phyloP scores from a whole-genome alignment of 257 asterid genomes.

The Petrea volubilis region DNA sequence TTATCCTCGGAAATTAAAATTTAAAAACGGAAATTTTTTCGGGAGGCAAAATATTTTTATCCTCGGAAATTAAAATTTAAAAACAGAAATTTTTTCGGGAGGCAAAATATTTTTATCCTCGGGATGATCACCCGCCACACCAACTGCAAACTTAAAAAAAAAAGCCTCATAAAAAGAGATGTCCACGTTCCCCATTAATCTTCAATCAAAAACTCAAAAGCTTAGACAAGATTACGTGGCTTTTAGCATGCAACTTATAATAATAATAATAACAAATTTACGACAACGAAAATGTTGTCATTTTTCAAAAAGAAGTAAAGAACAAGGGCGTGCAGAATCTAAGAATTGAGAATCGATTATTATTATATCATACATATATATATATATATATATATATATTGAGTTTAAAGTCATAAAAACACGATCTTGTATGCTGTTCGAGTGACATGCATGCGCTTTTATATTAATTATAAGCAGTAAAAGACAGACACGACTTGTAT shows the following conservation, averaged over 20 bases:
- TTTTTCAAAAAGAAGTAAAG: not conserved
- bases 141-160: too few species aligned
- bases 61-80: too few species aligned
- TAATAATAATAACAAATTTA: not conserved
- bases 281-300: not conserved
- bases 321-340: not conserved
- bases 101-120: too few species aligned
- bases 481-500: not conserved
- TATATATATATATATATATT: too few species aligned
- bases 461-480: not conserved
- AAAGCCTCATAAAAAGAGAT: not conserved
- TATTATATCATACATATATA: too few species aligned
- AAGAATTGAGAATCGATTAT: too few species aligned
- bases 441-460: conserved; percentile 4
- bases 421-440: not conserved
- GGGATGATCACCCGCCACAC: too few species aligned
- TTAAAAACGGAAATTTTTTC: too few species aligned
- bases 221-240: conserved; percentile 21
- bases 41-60: too few species aligned
- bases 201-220: not conserved
- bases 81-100: too few species aligned
- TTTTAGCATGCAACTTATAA: not conserved
- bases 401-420: not conserved
- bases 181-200: not conserved
- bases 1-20: too few species aligned